Evolutionary conservation across 2,329 filamentous ascomycete species (phyloP), one percentile per base, ranked within the genome.

Genomic region (Rutstroemia sp.): DNA sequence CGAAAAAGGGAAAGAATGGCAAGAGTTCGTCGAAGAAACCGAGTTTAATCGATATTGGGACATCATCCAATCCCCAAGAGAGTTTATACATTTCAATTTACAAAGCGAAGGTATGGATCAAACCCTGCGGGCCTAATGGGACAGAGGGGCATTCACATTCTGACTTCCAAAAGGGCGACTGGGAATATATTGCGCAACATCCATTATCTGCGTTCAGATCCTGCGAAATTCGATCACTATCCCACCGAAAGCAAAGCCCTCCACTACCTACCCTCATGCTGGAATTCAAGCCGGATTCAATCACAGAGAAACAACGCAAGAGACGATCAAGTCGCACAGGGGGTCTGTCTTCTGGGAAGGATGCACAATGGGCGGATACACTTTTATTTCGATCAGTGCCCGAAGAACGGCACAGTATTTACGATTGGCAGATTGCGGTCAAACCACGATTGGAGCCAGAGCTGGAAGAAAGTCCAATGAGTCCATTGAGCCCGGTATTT

Each of bases 241-340:
- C 81, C 44, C 79, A 85, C 63, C 79, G 82, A 51, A 86, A 86
- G 64, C 81, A 84, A 64, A 79, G 78, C 0, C 77, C 80, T 10
- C 73, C 78, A 4, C 69, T 82, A 7, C 81, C 81, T 1, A 86
- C 83, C 5, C 74, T 87, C 12, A 73, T 84, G 47, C 66, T 86
- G 39, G 79, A 60, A 56, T 71, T 86, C 48, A 73, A 75, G 21
- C 74, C 75, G 19, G 77, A 79, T 61, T 73, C 76, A 0, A 63
- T 70, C 8, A 74, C 76, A 39, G 82, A 86, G 61, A 84, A 82
- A 67, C 73, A 83, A 60, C 78, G 81, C 55, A 86, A 85, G 64
- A 78, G 83, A 50, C 76, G 83, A 58, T 86, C 83, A 48, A 86
- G 83, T 62, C 76, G 83, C 58, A 80, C 83, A 3, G 77, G 79